These are phyloP conservation scores for Annulohypoxylon moriforme DNA, from an alignment of 495 filamentous ascomycete genomes.

Conservation along the genomic window DNA sequence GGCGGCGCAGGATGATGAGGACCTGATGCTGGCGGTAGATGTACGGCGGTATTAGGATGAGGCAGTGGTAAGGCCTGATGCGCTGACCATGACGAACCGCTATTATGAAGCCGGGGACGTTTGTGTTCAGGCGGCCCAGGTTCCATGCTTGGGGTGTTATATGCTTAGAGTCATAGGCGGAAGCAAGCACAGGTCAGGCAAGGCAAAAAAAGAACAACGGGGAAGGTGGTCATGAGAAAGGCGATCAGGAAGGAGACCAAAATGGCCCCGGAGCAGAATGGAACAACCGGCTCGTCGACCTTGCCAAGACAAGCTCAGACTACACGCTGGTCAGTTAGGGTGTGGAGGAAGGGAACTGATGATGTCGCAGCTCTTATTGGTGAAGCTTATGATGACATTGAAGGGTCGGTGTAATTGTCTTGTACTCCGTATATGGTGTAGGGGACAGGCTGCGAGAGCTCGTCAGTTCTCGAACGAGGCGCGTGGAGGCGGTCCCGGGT, in stretches of 20 bases:
- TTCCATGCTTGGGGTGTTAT: slow-evolving; percentile 63
- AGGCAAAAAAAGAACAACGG: slow-evolving; percentile 51
- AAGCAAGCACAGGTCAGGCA: slow-evolving; percentile 52
- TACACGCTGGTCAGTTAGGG: slow-evolving; percentile 47
- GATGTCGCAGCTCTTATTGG: slow-evolving; percentile 48
- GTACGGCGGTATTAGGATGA: slow-evolving; percentile 58
- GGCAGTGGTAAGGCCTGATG: slow-evolving; percentile 59
- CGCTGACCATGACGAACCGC: slow-evolving; percentile 57
- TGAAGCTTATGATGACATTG: slow-evolving; percentile 46
- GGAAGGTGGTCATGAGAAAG: slow-evolving; percentile 54
- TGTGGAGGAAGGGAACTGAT: slow-evolving; percentile 46
- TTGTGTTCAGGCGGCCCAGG: slow-evolving; percentile 60
- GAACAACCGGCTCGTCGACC: slow-evolving; percentile 44
- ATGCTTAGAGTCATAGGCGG: slow-evolving; percentile 52
- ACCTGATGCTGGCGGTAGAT: slow-evolving; percentile 48
- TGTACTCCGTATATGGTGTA: slow-evolving; percentile 36
- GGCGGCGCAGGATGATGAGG: slow-evolving; percentile 58
- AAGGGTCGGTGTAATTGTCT: slow-evolving; percentile 46
- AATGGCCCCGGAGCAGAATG: slow-evolving; percentile 42
- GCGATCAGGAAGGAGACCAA: slow-evolving; percentile 46
- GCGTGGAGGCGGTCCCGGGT: slow-evolving; percentile 46
- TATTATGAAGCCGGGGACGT: slow-evolving; percentile 59
- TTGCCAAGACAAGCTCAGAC: slow-evolving; percentile 47
- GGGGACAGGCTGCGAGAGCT: slow-evolving; percentile 42
- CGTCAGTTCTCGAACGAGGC: slow-evolving; percentile 47